Base-by-base conservation (phyloP, 495 filamentous ascomycete species). In the Penicillium manginii region DNA sequence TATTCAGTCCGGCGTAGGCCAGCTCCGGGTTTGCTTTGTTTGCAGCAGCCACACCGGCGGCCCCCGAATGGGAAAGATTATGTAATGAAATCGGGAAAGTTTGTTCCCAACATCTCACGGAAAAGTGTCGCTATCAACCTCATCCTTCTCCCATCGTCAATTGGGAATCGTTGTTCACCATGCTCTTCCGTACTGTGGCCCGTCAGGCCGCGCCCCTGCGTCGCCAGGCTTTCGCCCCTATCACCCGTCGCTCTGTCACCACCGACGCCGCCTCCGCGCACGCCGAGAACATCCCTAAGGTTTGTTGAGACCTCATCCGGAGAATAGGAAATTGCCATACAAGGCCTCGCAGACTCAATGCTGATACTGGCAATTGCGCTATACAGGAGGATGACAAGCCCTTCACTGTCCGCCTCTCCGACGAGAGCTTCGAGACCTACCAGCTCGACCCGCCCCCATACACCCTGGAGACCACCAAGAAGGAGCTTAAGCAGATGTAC, bases 391-490 rank as follows among this genome's bases (percentile, higher is more conserved):
- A 97, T 76, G 91, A 97, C 67, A 88, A 97, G 82, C 87, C 86
- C 50, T 98, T 98, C 83, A 88, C 89, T 60, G 86, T 98, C 74
- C 86, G 84, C 56, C 89, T 98, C 74, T 96, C 91, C 71, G 88
- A 96, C 66, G 93, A 98, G 89, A 92, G 90, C 82, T 98, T 98
- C 83, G 94, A 98, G 84, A 97, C 93, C 58, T 98, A 98, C 80
- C 91, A 97, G 82, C 86, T 98, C 74, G 93, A 98, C 79, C 93
- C 92, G 50, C 96, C 96, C 21, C 79, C 90, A 17, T 96, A 96
- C 80, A 92, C 91, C 53, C 77, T 98, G 66, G 81, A 91, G 63
- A 90, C 92, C 63, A 98, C 94, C 63, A 98, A 98, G 86, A 90
- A 88, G 79, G 89, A 98, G 82, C 81, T 98, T 68, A 97, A 96